Percentiles rank a stretch among this genome's conserved stretches.
Conservation (phyloP, 345 rosid genomes). For the Citrus medica region DNA sequence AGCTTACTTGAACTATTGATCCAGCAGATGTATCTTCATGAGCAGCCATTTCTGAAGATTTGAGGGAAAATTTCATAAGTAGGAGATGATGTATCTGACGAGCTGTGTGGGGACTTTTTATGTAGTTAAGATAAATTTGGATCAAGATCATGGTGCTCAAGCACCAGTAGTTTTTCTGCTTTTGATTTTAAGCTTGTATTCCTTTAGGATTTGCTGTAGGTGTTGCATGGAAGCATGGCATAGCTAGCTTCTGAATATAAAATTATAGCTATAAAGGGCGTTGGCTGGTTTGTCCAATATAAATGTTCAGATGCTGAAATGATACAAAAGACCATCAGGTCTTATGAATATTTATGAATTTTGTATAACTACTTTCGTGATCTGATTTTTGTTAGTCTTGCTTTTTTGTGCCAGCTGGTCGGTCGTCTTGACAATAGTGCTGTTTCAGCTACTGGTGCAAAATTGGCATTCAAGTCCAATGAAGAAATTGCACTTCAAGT, state of each 20-base stretch:
- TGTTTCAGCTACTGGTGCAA: conserved; percentile 85
- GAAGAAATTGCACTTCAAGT: conserved; percentile 90
- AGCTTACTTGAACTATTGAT: neutral
- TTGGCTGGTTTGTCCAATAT: neutral
- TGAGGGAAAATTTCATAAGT: neutral
- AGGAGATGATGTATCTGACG: neutral
- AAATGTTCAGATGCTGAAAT: neutral
- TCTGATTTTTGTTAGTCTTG: neutral
- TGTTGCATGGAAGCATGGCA: neutral
- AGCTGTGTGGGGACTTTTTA: too few species aligned
- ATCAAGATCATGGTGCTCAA: neutral
- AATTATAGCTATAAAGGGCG: neutral
- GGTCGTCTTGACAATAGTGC: conserved; percentile 98
- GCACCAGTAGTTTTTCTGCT: neutral
- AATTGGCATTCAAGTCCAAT: conserved; percentile 89
- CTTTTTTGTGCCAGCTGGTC: conserved; percentile 53
- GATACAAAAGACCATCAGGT: neutral
- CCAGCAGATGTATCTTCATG: neutral
- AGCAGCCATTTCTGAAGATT: neutral
- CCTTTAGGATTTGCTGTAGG: neutral
- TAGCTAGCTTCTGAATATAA: conserved; percentile 2
- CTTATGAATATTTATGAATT: neutral
- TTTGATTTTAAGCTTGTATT: neutral
- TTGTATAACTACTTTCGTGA: neutral
- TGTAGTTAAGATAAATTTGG: neutral